phyloP scores from a whole-genome alignment of 1,284 basidiomycete genomes.

The Ceratobasidium sp. region DNA sequence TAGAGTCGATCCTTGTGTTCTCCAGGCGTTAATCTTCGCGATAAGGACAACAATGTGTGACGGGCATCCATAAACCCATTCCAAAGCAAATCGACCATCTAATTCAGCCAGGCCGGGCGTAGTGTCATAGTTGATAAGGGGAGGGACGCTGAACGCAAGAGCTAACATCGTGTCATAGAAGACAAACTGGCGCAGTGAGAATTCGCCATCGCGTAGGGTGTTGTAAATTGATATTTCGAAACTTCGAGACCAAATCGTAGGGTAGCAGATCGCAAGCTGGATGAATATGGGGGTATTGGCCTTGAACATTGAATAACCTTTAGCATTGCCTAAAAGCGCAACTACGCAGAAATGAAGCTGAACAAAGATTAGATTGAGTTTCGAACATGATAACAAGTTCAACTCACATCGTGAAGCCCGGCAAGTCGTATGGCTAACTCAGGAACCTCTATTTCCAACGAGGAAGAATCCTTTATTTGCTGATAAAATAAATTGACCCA shows the following conservation, averaged over 20 bases:
- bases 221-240: background rate
- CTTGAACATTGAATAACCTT: background rate
- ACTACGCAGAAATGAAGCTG: background rate
- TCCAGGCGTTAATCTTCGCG: constrained; percentile 19
- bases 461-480: background rate
- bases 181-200: background rate
- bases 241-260: background rate
- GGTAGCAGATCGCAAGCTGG: background rate
- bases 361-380: background rate
- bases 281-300: background rate
- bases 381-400: background rate
- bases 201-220: background rate
- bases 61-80: constrained; percentile 14
- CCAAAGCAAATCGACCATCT: background rate
- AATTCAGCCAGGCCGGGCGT: background rate
- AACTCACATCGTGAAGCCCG: constrained; percentile 11
- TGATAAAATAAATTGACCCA: background rate
- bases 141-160: background rate
- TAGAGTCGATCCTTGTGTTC: background rate
- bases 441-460: background rate
- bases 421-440: background rate
- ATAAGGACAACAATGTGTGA: background rate
- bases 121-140: constrained; percentile 5
- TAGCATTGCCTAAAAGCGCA: background rate
- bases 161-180: constrained; percentile 2